phyloP scores from a whole-genome alignment of 208 protist genomes.

The Endotrypanum monterogeii region DNA sequence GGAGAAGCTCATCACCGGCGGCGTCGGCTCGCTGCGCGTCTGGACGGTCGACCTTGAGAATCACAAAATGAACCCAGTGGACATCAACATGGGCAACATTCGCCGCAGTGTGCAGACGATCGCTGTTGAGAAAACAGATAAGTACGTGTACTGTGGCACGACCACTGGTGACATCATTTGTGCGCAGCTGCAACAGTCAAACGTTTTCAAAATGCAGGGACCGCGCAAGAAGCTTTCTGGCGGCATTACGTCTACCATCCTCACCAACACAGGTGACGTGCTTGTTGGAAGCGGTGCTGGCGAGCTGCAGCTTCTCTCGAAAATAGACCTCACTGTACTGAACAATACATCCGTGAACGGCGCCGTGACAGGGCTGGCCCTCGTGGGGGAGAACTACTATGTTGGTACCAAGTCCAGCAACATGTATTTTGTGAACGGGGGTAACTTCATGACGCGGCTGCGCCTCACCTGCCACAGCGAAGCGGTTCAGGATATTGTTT shows the following conservation, averaged over 20 bases:
- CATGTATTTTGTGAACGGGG: constrained; percentile 92
- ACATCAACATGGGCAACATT: constrained; percentile 92
- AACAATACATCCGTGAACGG: constrained; percentile 71
- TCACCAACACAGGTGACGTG: constrained; percentile 77
- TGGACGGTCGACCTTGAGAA: constrained; percentile 91
- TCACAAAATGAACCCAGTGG: constrained; percentile 89
- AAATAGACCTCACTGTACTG: constrained; percentile 87
- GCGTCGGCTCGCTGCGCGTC: constrained; percentile 84
- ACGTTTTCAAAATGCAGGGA: constrained; percentile 91
- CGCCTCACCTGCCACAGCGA: constrained; percentile 94
- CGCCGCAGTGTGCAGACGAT: constrained; percentile 78
- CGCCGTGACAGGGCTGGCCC: constrained; percentile 85
- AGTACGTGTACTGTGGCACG: constrained; percentile 92
- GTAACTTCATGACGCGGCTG: constrained; percentile 89
- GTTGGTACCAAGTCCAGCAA: constrained; percentile 89
- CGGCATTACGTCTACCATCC: constrained; percentile 78
- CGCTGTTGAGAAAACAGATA: constrained; percentile 84
- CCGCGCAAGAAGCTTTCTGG: constrained; percentile 88
- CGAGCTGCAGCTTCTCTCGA: constrained; percentile 85
- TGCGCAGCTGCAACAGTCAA: constrained; percentile 79
- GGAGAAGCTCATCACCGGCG: constrained; percentile 90
- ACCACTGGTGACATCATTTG: constrained; percentile 93
- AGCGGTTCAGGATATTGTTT: constrained; percentile 93
- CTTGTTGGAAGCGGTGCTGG: constrained; percentile 92
- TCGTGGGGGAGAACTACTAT: constrained; percentile 84